Evolutionary conservation across 805 yeast species (phyloP), one percentile per base, ranked within the genome.

Genomic region (Torulaspora maleeae): DNA sequence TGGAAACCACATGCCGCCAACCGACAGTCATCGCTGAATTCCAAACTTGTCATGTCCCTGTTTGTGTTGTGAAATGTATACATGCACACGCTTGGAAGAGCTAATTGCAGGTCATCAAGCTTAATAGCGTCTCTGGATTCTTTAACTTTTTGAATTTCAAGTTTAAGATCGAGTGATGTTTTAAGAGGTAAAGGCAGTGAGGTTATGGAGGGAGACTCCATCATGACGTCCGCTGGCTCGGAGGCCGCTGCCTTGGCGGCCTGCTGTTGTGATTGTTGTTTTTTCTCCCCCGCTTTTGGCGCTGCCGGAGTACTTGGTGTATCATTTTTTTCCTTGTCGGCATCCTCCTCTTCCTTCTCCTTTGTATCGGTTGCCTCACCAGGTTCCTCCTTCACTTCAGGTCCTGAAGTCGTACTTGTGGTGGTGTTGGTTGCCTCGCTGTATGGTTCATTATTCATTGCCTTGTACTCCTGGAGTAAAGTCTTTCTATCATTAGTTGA

Each of bases 51-150:
- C 75, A 93, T 71, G 50, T 86, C 95, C 53, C 84, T 83, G 61
- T 87, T 83, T 9, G 97, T 86, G 67, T 93, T 93, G 72, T 93
- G 99, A 70, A 93, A 90, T 1, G 98, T 91, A 71, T 93, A 93
- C 95, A 91, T 87, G 67, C 98, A 93, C 28, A 91, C 95, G 45
- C 95, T 85, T 17, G 99, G 99, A 20, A 91, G 78, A 17, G 88
- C 73, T 3, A 95, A 84, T 45, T 86, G 96, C 27, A 77, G 67
- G 4, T 82, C 73, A 19, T 80, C 86, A 41, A 91, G 63, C 53
- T 73, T 76, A 48, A 91, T 80, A 51, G 83, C 79, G 27, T 86
- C 78, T 48, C 96, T 74, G 7, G 91, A 79, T 64, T 91, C 98
- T 57, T 80, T 86, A 25, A 93, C 86, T 47, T 80, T 77, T 50